phyloP scores from a whole-genome alignment of 1,284 basidiomycete species.

The Ustilago trichophora region DNA sequence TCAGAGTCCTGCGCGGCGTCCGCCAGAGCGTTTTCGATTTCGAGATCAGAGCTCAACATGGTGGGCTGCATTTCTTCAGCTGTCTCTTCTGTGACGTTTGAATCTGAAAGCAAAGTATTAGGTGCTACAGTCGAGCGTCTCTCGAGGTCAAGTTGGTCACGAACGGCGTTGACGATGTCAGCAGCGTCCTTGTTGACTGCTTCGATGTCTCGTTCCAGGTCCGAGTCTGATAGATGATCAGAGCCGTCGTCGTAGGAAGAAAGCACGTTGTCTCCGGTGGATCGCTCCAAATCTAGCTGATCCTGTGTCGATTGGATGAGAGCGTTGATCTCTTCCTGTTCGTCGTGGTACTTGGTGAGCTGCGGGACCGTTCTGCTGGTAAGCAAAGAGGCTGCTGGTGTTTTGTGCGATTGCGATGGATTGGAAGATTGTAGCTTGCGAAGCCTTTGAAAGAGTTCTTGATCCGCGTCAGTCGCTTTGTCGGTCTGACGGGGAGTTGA shows the following conservation, averaged over 20 bases:
- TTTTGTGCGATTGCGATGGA: too few relatives aligned
- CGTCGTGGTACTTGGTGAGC: constrained; percentile 3
- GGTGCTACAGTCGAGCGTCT: not conserved
- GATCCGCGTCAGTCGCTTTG: constrained; percentile 5
- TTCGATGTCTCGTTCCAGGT: constrained; percentile 18
- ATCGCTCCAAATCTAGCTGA: constrained; percentile 24
- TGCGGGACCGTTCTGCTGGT: not conserved
- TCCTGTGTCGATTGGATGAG: constrained; percentile 31
- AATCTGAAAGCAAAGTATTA: not conserved
- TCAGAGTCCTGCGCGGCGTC: constrained; percentile 30
- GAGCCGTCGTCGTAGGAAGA: constrained; percentile 16
- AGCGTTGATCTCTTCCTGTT: constrained; percentile 41
- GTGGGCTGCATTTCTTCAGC: not conserved
- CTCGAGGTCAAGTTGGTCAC: constrained; percentile 37
- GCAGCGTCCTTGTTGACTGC: constrained; percentile 22
- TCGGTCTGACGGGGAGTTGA: not conserved
- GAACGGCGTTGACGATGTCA: constrained; percentile 31
- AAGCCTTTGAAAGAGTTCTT: constrained; percentile 19
- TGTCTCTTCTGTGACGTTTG: not conserved
- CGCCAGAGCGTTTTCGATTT: constrained; percentile 40
- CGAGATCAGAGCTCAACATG: constrained; percentile 13
- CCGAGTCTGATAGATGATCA: constrained; percentile 20
- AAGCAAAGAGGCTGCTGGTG: not conserved
- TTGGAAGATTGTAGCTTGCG: constrained; percentile 17
- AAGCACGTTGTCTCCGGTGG: not conserved